Evolutionary conservation across 768 basidiomycete species (phyloP).

Genomic region (Tylopilus felleus): DNA sequence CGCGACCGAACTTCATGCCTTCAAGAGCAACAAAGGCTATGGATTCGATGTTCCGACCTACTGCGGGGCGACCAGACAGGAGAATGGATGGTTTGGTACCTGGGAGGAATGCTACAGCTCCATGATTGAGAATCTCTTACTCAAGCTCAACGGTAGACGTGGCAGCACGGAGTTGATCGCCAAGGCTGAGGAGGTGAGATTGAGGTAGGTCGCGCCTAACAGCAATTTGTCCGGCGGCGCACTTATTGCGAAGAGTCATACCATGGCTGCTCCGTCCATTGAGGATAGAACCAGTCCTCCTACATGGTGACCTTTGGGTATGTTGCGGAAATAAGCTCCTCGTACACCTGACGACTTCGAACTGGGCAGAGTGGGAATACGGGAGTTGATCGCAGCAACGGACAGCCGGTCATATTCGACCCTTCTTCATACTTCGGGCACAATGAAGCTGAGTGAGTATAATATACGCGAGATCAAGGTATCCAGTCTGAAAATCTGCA

Average conservation of each 20-base stretch:
- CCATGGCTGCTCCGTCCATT: constrained; percentile 62
- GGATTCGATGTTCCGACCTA: constrained; percentile 75
- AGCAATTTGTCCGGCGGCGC: background rate
- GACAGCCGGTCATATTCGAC: constrained; percentile 69
- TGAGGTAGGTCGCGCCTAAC: constrained; percentile 35
- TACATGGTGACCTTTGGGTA: constrained; percentile 84
- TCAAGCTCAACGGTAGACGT: constrained; percentile 41
- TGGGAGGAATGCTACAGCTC: constrained; percentile 69
- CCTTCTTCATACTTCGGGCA: constrained; percentile 80
- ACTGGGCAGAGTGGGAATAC: constrained; percentile 64
- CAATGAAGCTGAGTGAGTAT: constrained; percentile 72
- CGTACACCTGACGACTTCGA: constrained; percentile 1
- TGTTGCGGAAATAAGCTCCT: constrained; percentile 15
- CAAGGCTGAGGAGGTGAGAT: constrained; percentile 50
- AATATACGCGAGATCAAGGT: background rate
- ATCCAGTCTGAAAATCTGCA: constrained; percentile 2
- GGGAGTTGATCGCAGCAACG: constrained; percentile 51
- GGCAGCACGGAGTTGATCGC: constrained; percentile 43
- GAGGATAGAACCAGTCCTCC: constrained; percentile 58
- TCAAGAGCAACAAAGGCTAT: constrained; percentile 53
- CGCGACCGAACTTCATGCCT: constrained; percentile 62
- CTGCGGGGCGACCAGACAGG: constrained; percentile 67
- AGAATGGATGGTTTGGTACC: constrained; percentile 68
- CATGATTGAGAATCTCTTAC: constrained; percentile 58
- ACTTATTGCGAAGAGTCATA: constrained; percentile 52